A percentile compares a stretch with the other conserved stretches of the same genome.
Conservation (phyloP, 2,329 filamentous ascomycete genomes). For the Emydomyces testavorans region DNA sequence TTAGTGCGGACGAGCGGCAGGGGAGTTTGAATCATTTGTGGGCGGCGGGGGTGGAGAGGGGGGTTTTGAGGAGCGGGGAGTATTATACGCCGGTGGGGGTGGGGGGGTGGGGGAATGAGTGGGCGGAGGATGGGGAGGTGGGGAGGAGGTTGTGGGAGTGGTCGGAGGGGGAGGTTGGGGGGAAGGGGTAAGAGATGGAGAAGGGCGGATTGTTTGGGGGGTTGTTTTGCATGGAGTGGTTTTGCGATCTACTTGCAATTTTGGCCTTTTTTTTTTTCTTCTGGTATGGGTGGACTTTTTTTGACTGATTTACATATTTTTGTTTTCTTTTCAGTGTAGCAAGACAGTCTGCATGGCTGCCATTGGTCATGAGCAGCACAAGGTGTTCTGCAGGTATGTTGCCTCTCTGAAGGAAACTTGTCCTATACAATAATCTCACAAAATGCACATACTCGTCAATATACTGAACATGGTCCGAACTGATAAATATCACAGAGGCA, state of each 20-base stretch:
- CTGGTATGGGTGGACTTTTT: too few relatives aligned
- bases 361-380: too few relatives aligned
- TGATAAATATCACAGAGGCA: background rate
- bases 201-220: background rate
- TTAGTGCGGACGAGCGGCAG: conserved; percentile 26
- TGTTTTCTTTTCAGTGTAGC: too few relatives aligned
- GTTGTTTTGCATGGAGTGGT: background rate
- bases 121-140: conserved; percentile 25
- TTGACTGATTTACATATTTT: too few relatives aligned
- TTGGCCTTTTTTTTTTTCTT: too few relatives aligned
- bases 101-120: conserved; percentile 23
- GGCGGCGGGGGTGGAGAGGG: conserved; percentile 27
- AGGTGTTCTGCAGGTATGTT: background rate
- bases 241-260: too few relatives aligned
- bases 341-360: too few relatives aligned
- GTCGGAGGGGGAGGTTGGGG: conserved; percentile 28
- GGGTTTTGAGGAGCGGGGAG: conserved; percentile 28
- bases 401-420: background rate
- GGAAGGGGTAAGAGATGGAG: conserved; percentile 13
- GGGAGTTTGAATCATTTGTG: conserved; percentile 36
- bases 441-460: background rate
- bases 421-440: background rate
- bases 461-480: conserved; percentile 1
- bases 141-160: conserved; percentile 35
- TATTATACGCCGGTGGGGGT: conserved; percentile 35